Evolutionary conservation across 208 protist genomes (phyloP).

Genomic region (Leishmania lainsoni): DNA sequence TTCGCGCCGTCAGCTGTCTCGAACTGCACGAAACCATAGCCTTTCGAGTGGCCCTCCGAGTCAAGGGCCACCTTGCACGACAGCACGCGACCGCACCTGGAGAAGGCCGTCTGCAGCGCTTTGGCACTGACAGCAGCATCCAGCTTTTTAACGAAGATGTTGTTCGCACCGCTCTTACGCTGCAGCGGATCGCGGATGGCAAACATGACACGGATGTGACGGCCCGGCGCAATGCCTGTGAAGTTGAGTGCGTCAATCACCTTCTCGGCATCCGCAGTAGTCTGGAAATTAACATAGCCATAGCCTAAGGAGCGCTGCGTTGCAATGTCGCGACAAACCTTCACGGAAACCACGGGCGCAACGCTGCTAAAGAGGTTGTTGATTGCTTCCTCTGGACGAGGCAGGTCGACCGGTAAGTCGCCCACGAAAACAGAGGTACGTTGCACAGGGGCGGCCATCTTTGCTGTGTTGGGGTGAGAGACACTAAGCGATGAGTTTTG

Average conservation of each 20-base stretch:
- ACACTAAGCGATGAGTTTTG: not conserved
- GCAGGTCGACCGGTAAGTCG: constrained; percentile 91
- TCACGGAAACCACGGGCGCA: constrained; percentile 93
- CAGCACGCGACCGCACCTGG: constrained; percentile 94
- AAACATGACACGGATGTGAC: constrained; percentile 96
- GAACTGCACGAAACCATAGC: constrained; percentile 98
- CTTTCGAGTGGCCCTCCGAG: constrained; percentile 67
- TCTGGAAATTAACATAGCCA: constrained; percentile 98
- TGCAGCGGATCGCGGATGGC: constrained; percentile 94
- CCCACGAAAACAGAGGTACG: constrained; percentile 94
- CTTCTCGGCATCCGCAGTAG: constrained; percentile 92
- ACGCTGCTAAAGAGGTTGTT: constrained; percentile 95
- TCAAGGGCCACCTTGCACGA: constrained; percentile 94
- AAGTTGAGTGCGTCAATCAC: constrained; percentile 97
- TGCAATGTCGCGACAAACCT: constrained; percentile 94
- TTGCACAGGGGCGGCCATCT: constrained; percentile 22
- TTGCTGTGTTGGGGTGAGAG: not conserved
- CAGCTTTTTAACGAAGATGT: constrained; percentile 97
- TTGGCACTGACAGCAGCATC: constrained; percentile 92
- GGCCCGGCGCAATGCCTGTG: constrained; percentile 77
- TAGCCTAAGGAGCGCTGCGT: constrained; percentile 95
- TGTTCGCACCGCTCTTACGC: constrained; percentile 93
- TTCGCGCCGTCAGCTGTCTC: constrained; percentile 92
- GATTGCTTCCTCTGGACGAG: constrained; percentile 76
- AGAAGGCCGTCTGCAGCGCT: constrained; percentile 94